phyloP scores from a whole-genome alignment of 305 asterid genomes.

The Caryopteris hybrid region DNA sequence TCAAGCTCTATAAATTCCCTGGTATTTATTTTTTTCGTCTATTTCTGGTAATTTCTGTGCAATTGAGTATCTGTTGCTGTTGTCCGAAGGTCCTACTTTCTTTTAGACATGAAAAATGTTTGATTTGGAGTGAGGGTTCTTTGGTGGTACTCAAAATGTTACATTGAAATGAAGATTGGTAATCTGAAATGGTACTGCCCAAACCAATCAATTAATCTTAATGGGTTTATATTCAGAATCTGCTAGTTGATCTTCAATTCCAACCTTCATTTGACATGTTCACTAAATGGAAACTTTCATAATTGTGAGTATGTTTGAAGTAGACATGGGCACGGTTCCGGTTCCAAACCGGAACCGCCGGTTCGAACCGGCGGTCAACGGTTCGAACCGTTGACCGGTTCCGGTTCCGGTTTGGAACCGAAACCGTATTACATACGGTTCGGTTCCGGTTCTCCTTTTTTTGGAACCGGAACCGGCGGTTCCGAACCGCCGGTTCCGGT shows the following conservation, averaged over 20 bases:
- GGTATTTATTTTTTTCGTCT: constrained; percentile 31
- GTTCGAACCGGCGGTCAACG: no score
- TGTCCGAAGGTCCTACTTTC: background rate
- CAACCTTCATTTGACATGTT: background rate
- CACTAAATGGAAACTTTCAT: background rate
- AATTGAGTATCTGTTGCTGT: background rate
- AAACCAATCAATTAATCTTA: background rate
- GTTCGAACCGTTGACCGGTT: no score
- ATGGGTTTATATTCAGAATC: background rate
- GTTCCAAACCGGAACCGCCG: no score
- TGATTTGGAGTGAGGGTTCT: constrained; percentile 15
- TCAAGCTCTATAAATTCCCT: constrained; percentile 94
- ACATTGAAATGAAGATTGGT: background rate
- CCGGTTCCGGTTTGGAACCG: no score
- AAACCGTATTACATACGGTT: no score
- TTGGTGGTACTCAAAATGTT: background rate
- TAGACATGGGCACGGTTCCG: no score
- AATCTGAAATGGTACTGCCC: background rate
- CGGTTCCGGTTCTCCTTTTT: no score
- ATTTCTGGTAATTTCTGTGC: background rate
- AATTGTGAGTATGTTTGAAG: background rate
- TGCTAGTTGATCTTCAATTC: background rate
- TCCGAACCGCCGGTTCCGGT: no score
- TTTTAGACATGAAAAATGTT: background rate
- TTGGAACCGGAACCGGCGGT: no score